Evolutionary conservation across 495 filamentous ascomycete genomes (phyloP), one percentile per base, ranked within the genome.

Genomic region (Ascodesmis nigricans): DNA sequence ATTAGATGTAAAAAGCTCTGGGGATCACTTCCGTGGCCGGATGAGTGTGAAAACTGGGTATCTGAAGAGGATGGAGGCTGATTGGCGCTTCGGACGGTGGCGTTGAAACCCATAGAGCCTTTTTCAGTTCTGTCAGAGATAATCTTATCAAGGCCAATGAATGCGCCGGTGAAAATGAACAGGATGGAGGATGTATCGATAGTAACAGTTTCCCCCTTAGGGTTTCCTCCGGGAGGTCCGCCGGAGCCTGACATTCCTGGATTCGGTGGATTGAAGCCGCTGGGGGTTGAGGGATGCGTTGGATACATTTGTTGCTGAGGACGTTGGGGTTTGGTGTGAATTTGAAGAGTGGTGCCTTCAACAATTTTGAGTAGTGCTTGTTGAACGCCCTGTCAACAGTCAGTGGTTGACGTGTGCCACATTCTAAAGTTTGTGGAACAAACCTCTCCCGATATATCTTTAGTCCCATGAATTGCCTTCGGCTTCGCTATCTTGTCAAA

Each of bases 351-450:
- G 0, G 87, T 93, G 8, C 87, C 87, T 57, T 97, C 87, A 19
- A 97, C 76, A 18, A 97, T 78, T 57, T 95, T 95, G 11, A 97
- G 53, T 2, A 97, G 65, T 16, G 87, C 82, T 58, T 97, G 90
- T 53, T 97, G 87, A 0, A 95, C 87, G 31, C 87, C 90, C 42
- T 45, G 17, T 13, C 18, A n/a, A n/a, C n/a, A n/a, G n/a, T n/a
- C n/a, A n/a, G n/a, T n/a, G n/a, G n/a, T n/a, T n/a, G n/a, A n/a
- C n/a, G n/a, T n/a, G n/a, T n/a, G n/a, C n/a, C n/a, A n/a, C n/a
- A n/a, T n/a, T n/a, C n/a, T n/a, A n/a, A n/a, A n/a, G n/a, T n/a
- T n/a, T n/a, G n/a, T n/a, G n/a, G n/a, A n/a, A n/a, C n/a, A n/a
- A n/a, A 44, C 39, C 35, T 52, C 49, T 5, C 49, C 49, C 11